These are phyloP conservation scores for Panaeolus papilionaceus DNA, from an alignment of 768 basidiomycete species.

Conservation along the genomic window DNA sequence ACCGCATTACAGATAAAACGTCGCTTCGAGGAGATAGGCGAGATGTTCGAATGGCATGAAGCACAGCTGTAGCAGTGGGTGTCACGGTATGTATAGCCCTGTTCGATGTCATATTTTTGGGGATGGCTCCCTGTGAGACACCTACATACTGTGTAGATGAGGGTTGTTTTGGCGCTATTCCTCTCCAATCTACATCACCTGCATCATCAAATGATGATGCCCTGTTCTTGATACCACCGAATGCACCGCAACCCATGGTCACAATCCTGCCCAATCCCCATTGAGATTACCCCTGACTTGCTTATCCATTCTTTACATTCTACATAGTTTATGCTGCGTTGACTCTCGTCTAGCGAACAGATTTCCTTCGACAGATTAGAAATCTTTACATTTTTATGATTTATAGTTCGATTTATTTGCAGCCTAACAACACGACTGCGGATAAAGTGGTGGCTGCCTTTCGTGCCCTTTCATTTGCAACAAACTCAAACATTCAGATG, in stretches of 20 bases:
- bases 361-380: not conserved
- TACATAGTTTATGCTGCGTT: not conserved
- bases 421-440: not conserved
- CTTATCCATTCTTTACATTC: not conserved
- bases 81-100: not conserved
- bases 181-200: not conserved
- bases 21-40: slow-evolving; percentile 7
- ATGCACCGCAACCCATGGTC: not conserved
- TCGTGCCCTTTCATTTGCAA: not conserved
- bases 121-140: not conserved
- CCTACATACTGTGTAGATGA: not conserved
- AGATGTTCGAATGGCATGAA: slow-evolving; percentile 1
- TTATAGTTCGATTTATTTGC: not conserved
- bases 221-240: not conserved
- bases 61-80: too few relatives aligned
- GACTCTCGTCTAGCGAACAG: not conserved
- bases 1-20: not conserved
- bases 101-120: not conserved
- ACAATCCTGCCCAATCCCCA: not conserved
- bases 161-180: not conserved
- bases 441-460: too few relatives aligned
- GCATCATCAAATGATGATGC: not conserved
- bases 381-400: not conserved
- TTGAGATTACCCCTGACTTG: not conserved
- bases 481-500: not conserved